These are phyloP conservation scores for Pseudozyma flocculosa DNA, from an alignment of 1,284 basidiomycete genomes.

Conservation along the genomic window DNA sequence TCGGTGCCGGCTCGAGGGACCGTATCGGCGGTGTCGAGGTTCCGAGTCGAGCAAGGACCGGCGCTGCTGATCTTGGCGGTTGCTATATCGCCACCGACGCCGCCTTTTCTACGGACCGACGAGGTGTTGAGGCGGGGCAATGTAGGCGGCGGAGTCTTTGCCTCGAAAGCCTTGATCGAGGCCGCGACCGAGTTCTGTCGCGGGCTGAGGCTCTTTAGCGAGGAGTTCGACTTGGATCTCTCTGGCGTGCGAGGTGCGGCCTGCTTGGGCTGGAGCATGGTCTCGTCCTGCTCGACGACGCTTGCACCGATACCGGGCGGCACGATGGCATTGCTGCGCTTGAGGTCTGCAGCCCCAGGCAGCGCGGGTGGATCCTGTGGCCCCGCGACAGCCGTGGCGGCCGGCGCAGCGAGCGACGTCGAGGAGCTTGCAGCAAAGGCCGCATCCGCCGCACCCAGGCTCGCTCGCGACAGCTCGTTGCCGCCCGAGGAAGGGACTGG, in stretches of 20 bases:
- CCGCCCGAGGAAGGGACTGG: conserved; percentile 16
- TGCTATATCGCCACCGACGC: conserved; percentile 1
- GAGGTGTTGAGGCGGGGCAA: background rate
- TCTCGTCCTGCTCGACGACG: no score
- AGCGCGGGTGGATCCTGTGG: conserved; percentile 23
- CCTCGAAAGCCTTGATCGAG: background rate
- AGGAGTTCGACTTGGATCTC: background rate
- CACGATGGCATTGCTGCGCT: conserved; percentile 36
- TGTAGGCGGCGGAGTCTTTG: background rate
- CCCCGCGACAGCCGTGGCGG: conserved; percentile 9
- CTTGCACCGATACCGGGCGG: conserved; percentile 3
- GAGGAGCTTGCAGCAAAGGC: conserved; percentile 20
- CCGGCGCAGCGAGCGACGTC: conserved; percentile 1
- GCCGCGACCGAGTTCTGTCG: background rate
- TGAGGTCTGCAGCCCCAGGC: conserved; percentile 16
- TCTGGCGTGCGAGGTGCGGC: background rate
- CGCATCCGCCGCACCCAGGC: conserved; percentile 20
- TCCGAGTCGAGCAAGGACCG: conserved; percentile 3
- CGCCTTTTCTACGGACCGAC: background rate
- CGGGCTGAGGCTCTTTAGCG: no score
- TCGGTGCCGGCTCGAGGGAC: conserved; percentile 14
- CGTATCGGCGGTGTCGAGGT: background rate
- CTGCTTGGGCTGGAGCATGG: no score
- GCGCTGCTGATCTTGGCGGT: conserved; percentile 3
- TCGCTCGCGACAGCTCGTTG: conserved; percentile 13